Base-by-base conservation (phyloP, 2,329 filamentous ascomycete genomes). In the Arachnopeziza araneosa region DNA sequence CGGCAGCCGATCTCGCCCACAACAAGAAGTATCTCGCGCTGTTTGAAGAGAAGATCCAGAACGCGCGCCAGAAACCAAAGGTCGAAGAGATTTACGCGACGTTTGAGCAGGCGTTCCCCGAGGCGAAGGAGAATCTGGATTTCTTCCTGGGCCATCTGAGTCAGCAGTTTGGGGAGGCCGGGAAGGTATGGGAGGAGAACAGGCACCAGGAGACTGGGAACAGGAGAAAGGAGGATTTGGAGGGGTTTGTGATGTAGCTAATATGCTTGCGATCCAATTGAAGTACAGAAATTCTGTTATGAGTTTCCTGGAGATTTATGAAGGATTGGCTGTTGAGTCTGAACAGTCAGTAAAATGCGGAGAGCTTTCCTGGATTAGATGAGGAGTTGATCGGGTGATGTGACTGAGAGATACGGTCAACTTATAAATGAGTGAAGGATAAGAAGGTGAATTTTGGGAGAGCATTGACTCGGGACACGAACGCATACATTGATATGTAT, bases 191-290 rank as follows among this genome's bases (percentile, higher is more conserved):
- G 19, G 81, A 81, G 22, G 85, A 89, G 71, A 89, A 86, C 65
- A 81, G 83, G 60, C 78, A 84, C 69, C 86, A 87, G 49, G 85
- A 84, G 68, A 75, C 88, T 22, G 86, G 85, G 14, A 79, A 83
- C 64, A 83, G 83, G 68, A 87, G 89, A 70, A 89, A 86, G 0
- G 78, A 89, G 2, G 92, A 96, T 66, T 81, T 97, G 55, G 92
- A 96, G 72, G 57, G 57, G 21, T 55, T 57, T 57, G 50, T 49
- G 30, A 23, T 52, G 36, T 44, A 44, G 17, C 17, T 12, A 32
- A 32, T n/a, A n/a, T n/a, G n/a, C n/a, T n/a, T n/a, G n/a, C n/a
- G n/a, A n/a, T n/a, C n/a, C n/a, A n/a, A n/a, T n/a, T n/a, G n/a
- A n/a, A n/a, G n/a, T n/a, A n/a, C n/a, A n/a, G n/a, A n/a, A n/a